Evolutionary conservation across 2,329 filamentous ascomycete genomes (phyloP), one percentile per base, ranked within the genome.

Genomic region (Phialophora verrucosa): DNA sequence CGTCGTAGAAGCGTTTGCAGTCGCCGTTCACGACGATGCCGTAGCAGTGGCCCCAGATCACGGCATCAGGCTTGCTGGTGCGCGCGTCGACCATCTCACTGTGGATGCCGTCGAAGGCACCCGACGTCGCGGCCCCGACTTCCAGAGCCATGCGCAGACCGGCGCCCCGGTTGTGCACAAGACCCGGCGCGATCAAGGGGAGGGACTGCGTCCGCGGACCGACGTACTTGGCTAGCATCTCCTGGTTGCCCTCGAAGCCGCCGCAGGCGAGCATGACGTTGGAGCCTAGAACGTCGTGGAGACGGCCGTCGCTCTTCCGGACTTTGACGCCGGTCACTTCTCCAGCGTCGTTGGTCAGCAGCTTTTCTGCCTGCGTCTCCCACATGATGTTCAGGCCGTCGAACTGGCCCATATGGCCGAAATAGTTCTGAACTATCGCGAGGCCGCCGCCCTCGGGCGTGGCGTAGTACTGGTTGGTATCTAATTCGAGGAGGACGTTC

Each of bases 11-110:
- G 17, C 76, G 75, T 53, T 79, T 73, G 69, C 74, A 79, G 6
- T 79, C 68, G 25, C 76, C 70, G 68, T 81, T 80, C 35, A 81
- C 78, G 0, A 80, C 77, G 57, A 81, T 80, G 20, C 78, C 78
- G 66, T 80, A 81, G 69, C 78, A 79, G 73, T 80, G 76, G 53
- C 78, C 75, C 77, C 76, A 78, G 31, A 78, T 76, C 3, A 78
- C 76, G 1, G 78, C 77, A 63, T 79, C 78, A 0, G 78, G 78
- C 69, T 80, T 80, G 12, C 70, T 77, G n/a, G 78, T 75, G 10
- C 78, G 72, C 0, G 74, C 78, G 59, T 80, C 79, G 8, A 80
- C 78, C 0, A 80, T 73, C 70, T 81, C 78, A 70, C 78, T 51
- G 59, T 80, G 78, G 74, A 80, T 79, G 20, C 79, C 77, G 64